Conservation (phyloP, 495 filamentous ascomycete genomes). For the Trichocladium antarcticum region DNA sequence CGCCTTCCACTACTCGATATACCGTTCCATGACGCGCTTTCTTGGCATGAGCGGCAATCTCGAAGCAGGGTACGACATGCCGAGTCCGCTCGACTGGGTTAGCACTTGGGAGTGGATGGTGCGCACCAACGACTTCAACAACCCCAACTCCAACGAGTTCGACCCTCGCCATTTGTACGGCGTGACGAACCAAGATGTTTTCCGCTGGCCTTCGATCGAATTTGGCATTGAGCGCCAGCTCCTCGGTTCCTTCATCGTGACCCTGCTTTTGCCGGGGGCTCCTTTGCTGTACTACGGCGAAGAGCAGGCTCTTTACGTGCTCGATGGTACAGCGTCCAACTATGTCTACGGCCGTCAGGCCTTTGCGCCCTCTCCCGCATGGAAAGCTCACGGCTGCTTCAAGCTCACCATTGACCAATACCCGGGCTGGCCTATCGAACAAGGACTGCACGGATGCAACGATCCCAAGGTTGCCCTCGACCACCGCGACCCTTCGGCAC, state of each 20-base stretch:
- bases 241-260: slow-evolving; percentile 53
- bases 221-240: slow-evolving; percentile 52
- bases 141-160: slow-evolving; percentile 54
- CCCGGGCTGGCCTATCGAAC: slow-evolving; percentile 47
- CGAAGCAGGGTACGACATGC: slow-evolving; percentile 48
- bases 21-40: slow-evolving; percentile 55
- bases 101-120: slow-evolving; percentile 52
- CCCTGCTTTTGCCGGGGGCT: slow-evolving; percentile 54
- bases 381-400: slow-evolving; percentile 63
- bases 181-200: slow-evolving; percentile 62
- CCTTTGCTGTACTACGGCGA: slow-evolving; percentile 59
- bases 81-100: slow-evolving; percentile 52
- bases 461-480: slow-evolving; percentile 50
- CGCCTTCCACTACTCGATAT: slow-evolving; percentile 64
- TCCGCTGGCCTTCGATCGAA: slow-evolving; percentile 59
- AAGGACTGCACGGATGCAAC: slow-evolving; percentile 46
- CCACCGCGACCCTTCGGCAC: slow-evolving; percentile 59
- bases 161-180: slow-evolving; percentile 65
- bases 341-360: slow-evolving; percentile 62
- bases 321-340: slow-evolving; percentile 57
- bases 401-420: slow-evolving; percentile 45
- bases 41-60: slow-evolving; percentile 54
- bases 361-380: slow-evolving; percentile 55
- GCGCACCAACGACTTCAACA: slow-evolving; percentile 53
- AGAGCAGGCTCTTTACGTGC: slow-evolving; percentile 56